Conservation (phyloP, 495 filamentous ascomycete species). For the Daldinia vernicosa region DNA sequence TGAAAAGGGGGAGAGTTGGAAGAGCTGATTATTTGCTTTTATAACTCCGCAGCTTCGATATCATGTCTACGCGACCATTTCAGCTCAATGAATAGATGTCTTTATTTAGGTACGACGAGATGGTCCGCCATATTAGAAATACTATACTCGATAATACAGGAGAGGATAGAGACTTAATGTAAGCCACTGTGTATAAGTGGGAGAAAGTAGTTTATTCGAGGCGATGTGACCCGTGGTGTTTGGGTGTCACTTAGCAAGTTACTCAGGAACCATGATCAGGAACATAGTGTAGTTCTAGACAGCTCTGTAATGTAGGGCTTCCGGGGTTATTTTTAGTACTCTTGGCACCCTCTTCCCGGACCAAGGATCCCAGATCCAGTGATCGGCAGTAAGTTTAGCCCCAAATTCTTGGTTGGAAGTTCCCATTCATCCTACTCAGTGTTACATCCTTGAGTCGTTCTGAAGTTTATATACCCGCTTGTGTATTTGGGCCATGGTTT, state of each 20-base stretch:
- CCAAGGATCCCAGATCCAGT: background rate
- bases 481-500: no score
- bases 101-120: background rate
- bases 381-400: background rate
- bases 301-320: background rate
- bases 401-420: background rate
- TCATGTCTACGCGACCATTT: background rate
- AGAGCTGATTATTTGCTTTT: background rate
- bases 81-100: background rate
- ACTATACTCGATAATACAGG: background rate
- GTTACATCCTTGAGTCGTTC: no score
- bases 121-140: background rate
- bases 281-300: no score
- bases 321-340: background rate
- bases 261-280: no score
- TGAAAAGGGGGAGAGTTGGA: background rate
- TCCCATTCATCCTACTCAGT: background rate
- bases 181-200: no score
- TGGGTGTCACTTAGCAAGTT: background rate
- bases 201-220: background rate
- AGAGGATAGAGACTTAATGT: background rate
- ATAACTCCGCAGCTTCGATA: background rate
- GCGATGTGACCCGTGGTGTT: background rate
- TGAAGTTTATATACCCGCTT: no score
- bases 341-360: background rate